Conservation (phyloP, 768 basidiomycete genomes). For the Lactifluus volemus region DNA sequence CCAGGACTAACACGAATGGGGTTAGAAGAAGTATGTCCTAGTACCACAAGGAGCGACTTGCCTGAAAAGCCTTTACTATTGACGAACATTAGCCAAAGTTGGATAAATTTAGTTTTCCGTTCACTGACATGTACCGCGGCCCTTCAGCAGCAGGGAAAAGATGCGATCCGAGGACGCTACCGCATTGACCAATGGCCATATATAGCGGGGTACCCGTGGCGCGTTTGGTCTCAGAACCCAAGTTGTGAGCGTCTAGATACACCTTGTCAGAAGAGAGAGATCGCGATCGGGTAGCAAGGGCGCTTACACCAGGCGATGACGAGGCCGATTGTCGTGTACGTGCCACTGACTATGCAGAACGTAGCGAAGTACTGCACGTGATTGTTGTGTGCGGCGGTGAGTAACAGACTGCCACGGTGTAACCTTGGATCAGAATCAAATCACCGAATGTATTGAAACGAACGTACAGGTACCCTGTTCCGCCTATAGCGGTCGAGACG, state of each 20-base stretch:
- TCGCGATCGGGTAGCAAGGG: not conserved
- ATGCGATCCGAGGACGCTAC: conserved; percentile 68
- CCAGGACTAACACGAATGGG: conserved; percentile 30
- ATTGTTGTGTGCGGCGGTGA: conserved; percentile 43
- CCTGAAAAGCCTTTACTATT: conserved; percentile 51
- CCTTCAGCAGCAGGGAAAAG: conserved; percentile 57
- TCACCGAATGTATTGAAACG: not conserved
- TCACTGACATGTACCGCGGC: conserved; percentile 50
- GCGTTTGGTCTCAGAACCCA: conserved; percentile 70
- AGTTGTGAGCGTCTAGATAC: conserved; percentile 55
- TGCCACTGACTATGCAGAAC: conserved; percentile 69
- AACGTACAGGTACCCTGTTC: conserved; percentile 55
- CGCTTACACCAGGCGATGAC: conserved; percentile 70
- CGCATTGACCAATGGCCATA: conserved; percentile 74
- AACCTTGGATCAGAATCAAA: not conserved
- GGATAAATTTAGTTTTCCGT: too few relatives aligned
- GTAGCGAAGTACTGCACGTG: conserved; percentile 71
- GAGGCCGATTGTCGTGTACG: conserved; percentile 67
- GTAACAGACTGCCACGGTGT: conserved; percentile 37
- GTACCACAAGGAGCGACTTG: conserved; percentile 25
- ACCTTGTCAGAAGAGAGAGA: not conserved
- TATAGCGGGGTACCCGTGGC: conserved; percentile 71
- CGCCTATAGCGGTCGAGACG: conserved; percentile 37
- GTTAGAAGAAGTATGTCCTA: conserved; percentile 2
- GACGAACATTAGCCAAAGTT: not conserved